Evolutionary conservation across 129 eudicot species (phyloP), one percentile per base, ranked within the genome.

Genomic region (Glebionis coronaria): DNA sequence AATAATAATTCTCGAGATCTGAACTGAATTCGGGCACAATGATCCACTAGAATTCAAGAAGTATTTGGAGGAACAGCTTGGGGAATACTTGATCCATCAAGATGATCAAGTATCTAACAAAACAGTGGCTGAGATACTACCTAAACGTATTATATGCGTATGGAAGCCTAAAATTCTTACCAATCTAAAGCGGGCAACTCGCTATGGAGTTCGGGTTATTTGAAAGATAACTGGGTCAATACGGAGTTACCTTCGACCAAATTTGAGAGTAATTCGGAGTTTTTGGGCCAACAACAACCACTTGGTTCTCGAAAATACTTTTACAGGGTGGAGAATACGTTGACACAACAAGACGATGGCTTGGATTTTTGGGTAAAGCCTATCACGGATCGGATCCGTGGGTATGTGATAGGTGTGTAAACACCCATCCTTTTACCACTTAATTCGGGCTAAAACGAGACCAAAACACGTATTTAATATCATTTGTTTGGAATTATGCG

Each of bases 281-380:
- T 74, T 58, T 19, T 94, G 80, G 52, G 85, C 6, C 83, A 89
- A 70, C 97, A 89, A 73, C 90, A 53, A 21, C 71, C 95, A 0
- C 78, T 71, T 35, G 69, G 76, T 19, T 68, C 85, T 0, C 63
- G 97, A 73, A 89, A 86, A 64, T 82, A 44, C 71, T 94, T 94
- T 66, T 94, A 93, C 78, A 69, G 97, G 82, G 99, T 94, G 44
- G 99, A 94, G 81, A 89, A 94, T 54, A 94, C 99, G n/a, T 92
- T 87, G 4, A 94, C 97, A 6, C 95, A 97, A 2, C 95, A 94
- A 61, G 87, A 95, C 42, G 42, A 12, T 97, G 89, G 7, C 9
- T 9, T 67, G 87, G 89, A 78, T 95, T 85, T 35, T 61, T 94
- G 97, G 64, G 99, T 94, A 38, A 87, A 78, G 47, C 97, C 95